These are phyloP conservation scores for Cavenderia fasciculata DNA, from an alignment of 78 protist species.

Conservation along the genomic window DNA sequence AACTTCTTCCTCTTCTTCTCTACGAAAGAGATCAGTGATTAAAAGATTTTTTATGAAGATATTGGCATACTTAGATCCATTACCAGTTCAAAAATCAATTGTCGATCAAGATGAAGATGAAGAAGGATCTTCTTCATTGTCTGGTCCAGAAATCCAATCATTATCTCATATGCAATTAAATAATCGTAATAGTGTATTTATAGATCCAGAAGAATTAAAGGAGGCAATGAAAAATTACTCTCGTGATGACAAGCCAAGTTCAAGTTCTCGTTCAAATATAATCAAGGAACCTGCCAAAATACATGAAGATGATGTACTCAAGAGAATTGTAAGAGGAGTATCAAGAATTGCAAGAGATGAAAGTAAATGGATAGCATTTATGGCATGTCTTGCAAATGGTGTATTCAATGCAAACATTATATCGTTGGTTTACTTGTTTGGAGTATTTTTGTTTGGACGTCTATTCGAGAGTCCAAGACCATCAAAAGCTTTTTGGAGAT, in stretches of 20 bases:
- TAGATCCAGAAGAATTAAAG: slow-evolving; percentile 38
- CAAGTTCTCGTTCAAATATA: too few species aligned
- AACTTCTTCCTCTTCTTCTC: too few species aligned
- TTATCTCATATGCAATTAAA: neutral
- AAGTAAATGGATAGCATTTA: slow-evolving; percentile 60
- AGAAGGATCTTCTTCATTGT: neutral
- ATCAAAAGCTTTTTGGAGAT: slow-evolving; percentile 61
- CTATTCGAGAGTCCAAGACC: slow-evolving; percentile 67
- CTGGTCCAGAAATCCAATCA: neutral
- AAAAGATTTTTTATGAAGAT: too few species aligned
- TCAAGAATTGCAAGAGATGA: slow-evolving; percentile 53
- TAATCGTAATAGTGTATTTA: slow-evolving; percentile 23
- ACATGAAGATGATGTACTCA: slow-evolving; percentile 4
- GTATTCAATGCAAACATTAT: slow-evolving; percentile 23
- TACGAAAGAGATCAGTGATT: too few species aligned
- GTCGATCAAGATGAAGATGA: neutral
- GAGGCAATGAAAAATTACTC: neutral
- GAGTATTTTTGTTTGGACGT: slow-evolving; percentile 51
- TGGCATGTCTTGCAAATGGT: slow-evolving; percentile 37
- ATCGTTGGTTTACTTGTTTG: slow-evolving; percentile 15
- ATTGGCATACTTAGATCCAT: too few species aligned
- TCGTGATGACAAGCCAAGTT: too few species aligned
- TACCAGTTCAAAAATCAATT: too few species aligned
- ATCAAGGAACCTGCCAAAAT: too few species aligned
- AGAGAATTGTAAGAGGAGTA: slow-evolving; percentile 33